phyloP scores from a whole-genome alignment of 1,284 basidiomycete genomes.

The Stygiomarasmius scandens region DNA sequence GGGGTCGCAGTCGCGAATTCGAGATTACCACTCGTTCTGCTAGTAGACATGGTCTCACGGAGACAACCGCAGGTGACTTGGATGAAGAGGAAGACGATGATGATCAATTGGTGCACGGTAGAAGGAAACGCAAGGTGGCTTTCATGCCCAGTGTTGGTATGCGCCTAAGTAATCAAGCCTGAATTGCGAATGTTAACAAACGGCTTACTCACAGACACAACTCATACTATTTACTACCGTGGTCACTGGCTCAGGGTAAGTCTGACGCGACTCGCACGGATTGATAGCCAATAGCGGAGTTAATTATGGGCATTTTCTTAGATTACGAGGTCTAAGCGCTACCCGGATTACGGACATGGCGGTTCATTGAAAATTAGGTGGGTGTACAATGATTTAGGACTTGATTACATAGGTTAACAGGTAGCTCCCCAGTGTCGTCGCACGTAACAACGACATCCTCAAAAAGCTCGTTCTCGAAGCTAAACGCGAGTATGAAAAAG shows the following conservation, averaged over 20 bases:
- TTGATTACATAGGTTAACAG: conserved; percentile 9
- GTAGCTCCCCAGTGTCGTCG: conserved; percentile 63
- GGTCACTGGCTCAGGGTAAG: conserved; percentile 83
- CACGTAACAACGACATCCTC: conserved; percentile 81
- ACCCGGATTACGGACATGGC: conserved; percentile 71
- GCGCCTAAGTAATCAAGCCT: conserved; percentile 28
- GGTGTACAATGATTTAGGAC: conserved; percentile 9
- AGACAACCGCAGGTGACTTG: conserved; percentile 71
- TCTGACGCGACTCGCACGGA: conserved; percentile 14
- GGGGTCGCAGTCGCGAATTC: conserved; percentile 82
- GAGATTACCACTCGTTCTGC: conserved; percentile 81
- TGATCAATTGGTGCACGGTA: conserved; percentile 61
- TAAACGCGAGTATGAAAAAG: conserved; percentile 84
- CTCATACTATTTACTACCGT: conserved; percentile 68
- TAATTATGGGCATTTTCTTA: conserved; percentile 29
- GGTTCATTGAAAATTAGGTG: conserved; percentile 80
- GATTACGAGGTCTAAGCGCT: conserved; percentile 79
- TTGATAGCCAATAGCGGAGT: conserved; percentile 8
- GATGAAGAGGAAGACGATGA: conserved; percentile 73
- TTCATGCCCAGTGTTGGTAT: conserved; percentile 77
- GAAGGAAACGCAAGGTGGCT: conserved; percentile 71
- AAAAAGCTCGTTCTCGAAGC: conserved; percentile 84
- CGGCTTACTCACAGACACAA: conserved; percentile 59
- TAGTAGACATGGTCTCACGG: conserved; percentile 60
- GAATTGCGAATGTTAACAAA: conserved; percentile 18